Base-by-base conservation (phyloP, 1,139 yeast species). In the Hyphopichia pseudoburtonii region DNA sequence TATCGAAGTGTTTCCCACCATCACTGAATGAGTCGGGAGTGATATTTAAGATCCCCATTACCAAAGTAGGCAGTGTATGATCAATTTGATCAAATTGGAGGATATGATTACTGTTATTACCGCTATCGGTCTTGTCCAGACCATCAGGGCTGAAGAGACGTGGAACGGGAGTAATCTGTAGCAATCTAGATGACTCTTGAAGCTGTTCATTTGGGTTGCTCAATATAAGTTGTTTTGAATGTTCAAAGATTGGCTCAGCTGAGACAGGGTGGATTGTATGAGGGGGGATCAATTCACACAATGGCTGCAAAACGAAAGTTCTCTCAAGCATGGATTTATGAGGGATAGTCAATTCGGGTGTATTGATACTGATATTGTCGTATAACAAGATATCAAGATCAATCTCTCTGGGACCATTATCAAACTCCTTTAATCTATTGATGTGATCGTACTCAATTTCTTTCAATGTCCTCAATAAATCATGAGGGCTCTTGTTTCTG, bases 21-120 rank as follows among this genome's bases (percentile, higher is more conserved):
- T 94, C 98, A 36, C 96, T 87, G 54, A 92, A 92, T 0, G 97
- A 89, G 56, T 94, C 97, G 0, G 97, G 97, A 0, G 98, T 92
- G 16, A 85, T 75, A 52, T 92, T 92, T 41, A 92, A 60, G 33
- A 92, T 82, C 1, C 90, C 95, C 98, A 92, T 92, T 35, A 89
- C 60, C 31, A 65, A 54, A 0, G 86, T 80, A 14, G 60, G 56
- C 15, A 68, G 61, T 15, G 62, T 57, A 30, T 62, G 49, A 29
- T 59, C 49, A 17, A 57, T 41, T 34, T 57, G 60, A 38, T 75
- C 79, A 47, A 74, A 76, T 34, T 56, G 52, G 23, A 76, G 45
- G 12, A 42, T 17, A 21, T 33, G 21, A 14, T 62, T 60, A 35
- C 57, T 60, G 1, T 47, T 40, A 0, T 36, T 30, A 3, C 50